Base-by-base conservation (phyloP, 208 protist genomes). In the Crithidia acanthocephali region DNA sequence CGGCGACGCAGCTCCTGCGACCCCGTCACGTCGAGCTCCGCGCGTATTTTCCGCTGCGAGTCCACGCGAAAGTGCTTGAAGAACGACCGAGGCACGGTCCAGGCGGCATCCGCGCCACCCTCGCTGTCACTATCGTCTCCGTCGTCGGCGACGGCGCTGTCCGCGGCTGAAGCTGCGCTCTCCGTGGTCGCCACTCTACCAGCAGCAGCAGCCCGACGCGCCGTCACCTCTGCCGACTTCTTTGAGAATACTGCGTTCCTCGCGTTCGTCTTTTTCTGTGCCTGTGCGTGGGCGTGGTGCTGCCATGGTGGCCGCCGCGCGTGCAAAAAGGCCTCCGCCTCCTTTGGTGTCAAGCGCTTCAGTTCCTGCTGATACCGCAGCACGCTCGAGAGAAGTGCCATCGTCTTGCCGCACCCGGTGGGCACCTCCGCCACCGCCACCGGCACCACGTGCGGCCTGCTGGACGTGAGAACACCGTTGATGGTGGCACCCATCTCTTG, bases 401-500 rank as follows among this genome's bases (percentile, higher is more conserved):
- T 70, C 16, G 97, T 99, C 84, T 99, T 99, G 10, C 98, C 98
- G 28, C 97, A 98, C n/a, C 98, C 97, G 0, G 98, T 99, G 0
- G 98, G 98, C 30, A 92, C 92, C 74, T 99, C 98, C 11, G 87
- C 73, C 6, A 90, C 86, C 2, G 98, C 86, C 8, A 95, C 62
- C 3, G 81, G 83, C 45, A 76, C 63, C 27, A 65, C 74, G 28
- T 42, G 64, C n/a, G 74, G 76, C 28, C 48, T 74, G 23, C 55
- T 35, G n/a, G 77, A 78, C 23, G 62, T 58, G 10, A 88, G 67
- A 22, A 74, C 76, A 20, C 18, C 25, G 15, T 40, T 55, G n/a
- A 98, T 86, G 56, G 79, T 79, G 16, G 76, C 63, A 79, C 97
- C 96, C 86, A 98, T 98, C 27, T 86, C 78, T 0, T 80, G 64